A percentile compares a stretch with the other conserved stretches of the same genome.
These are phyloP conservation scores for Pichia sp. DNA, from an alignment of 1,139 yeast genomes.

Conservation along the genomic window DNA sequence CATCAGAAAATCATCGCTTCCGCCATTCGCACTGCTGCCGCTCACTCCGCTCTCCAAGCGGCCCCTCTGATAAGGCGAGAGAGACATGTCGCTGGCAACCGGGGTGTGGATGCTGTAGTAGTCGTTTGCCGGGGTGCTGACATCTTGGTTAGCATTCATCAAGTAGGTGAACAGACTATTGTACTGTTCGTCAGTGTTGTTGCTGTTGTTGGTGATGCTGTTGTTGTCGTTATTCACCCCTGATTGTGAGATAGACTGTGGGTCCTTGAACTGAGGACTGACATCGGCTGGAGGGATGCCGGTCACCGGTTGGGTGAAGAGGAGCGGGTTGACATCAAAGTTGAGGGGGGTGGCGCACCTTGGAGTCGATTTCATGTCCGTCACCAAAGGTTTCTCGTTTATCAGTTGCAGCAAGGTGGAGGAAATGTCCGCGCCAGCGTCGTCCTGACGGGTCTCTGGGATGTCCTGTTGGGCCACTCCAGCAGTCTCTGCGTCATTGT, in stretches of 20 bases:
- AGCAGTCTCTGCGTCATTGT: not conserved
- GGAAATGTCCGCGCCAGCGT: not conserved
- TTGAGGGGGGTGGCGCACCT: conserved; percentile 12
- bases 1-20: not conserved
- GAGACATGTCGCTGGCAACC: conserved; percentile 3
- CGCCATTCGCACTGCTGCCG: not conserved
- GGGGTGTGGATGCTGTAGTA: conserved; percentile 8
- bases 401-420: not conserved
- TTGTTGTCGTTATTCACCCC: not conserved
- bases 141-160: not conserved
- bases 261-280: not conserved
- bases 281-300: not conserved
- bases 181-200: not conserved
- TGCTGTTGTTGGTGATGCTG: not conserved
- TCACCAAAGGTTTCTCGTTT: not conserved
- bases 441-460: not conserved
- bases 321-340: not conserved
- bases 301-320: not conserved
- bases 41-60: not conserved
- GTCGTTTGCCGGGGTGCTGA: not conserved
- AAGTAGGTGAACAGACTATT: not conserved
- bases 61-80: conserved; percentile 11
- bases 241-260: not conserved
- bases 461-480: not conserved
- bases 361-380: conserved; percentile 8